Percentiles rank a stretch among this genome's conserved stretches.
Evolutionary conservation across 2,329 filamentous ascomycete genomes (phyloP).

Genomic region (Monilinia laxa): DNA sequence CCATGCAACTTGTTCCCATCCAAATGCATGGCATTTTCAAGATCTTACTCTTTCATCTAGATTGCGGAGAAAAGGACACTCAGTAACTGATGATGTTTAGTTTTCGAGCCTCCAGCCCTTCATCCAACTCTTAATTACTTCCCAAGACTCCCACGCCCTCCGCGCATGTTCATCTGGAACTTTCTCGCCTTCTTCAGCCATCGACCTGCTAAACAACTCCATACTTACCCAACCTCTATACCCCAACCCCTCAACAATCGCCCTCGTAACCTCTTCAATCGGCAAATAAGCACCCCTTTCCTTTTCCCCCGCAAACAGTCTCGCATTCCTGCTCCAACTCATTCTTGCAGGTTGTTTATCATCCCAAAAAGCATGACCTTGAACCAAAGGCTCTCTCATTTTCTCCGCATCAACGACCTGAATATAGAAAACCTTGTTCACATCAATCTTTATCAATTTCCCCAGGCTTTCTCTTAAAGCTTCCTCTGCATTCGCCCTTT

Average conservation of each 20-base stretch:
- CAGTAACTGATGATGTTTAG: background rate
- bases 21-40: background rate
- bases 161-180: constrained; percentile 53
- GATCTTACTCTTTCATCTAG: background rate
- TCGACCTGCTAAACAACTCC: constrained; percentile 57
- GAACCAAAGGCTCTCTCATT: constrained; percentile 55
- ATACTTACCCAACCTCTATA: constrained; percentile 59
- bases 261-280: constrained; percentile 49
- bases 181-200: constrained; percentile 46
- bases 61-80: background rate
- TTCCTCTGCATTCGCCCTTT: constrained; percentile 53
- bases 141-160: constrained; percentile 53
- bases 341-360: constrained; percentile 61
- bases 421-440: constrained; percentile 68
- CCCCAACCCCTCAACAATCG: constrained; percentile 51
- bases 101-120: constrained; percentile 17
- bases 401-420: constrained; percentile 74
- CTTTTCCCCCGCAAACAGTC: constrained; percentile 65
- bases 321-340: constrained; percentile 75
- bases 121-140: constrained; percentile 25
- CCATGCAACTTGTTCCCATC: background rate
- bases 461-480: constrained; percentile 46
- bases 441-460: constrained; percentile 48
- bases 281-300: constrained; percentile 55
- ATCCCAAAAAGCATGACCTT: constrained; percentile 57